Conservation (phyloP, 495 filamentous ascomycete genomes). For the Penicillium dipodomyicola region DNA sequence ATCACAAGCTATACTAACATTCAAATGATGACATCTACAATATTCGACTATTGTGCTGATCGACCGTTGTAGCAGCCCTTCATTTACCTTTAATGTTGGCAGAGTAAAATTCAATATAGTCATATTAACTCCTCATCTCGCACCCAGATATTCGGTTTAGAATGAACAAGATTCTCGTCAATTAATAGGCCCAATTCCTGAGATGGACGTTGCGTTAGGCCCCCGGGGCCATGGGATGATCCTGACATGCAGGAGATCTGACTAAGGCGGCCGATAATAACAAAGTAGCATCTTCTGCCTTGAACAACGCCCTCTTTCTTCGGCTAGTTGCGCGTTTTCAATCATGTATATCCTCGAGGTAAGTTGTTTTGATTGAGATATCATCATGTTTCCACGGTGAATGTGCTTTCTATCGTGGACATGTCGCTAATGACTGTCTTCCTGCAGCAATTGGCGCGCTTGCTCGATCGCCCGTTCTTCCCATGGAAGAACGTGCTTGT, state of each 20-base stretch:
- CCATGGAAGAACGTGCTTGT: slow-evolving; percentile 97
- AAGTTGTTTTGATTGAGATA: slow-evolving; percentile 14
- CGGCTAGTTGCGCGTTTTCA: slow-evolving; percentile 26
- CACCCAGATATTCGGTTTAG: neutral
- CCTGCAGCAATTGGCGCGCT: slow-evolving; percentile 73
- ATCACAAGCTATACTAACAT: neutral
- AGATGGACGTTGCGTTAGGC: neutral
- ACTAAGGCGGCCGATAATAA: slow-evolving; percentile 32
- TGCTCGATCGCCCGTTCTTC: slow-evolving; percentile 87
- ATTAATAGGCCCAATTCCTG: neutral
- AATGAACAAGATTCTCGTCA: neutral
- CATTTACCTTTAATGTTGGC: neutral
- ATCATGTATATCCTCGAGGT: slow-evolving; percentile 49
- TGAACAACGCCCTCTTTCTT: slow-evolving; percentile 14
- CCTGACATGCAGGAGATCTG: slow-evolving; percentile 16
- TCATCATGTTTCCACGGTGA: slow-evolving; percentile 1
- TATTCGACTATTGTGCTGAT: neutral
- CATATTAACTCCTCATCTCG: neutral
- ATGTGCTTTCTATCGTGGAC: neutral
- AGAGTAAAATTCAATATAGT: neutral
- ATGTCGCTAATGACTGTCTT: slow-evolving; percentile 16
- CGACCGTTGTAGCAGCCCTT: neutral
- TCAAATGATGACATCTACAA: neutral
- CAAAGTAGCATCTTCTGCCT: slow-evolving; percentile 30
- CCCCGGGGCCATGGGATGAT: neutral